phyloP scores from a whole-genome alignment of 2,329 filamentous ascomycete genomes.

The Fusarium tjaetaba region DNA sequence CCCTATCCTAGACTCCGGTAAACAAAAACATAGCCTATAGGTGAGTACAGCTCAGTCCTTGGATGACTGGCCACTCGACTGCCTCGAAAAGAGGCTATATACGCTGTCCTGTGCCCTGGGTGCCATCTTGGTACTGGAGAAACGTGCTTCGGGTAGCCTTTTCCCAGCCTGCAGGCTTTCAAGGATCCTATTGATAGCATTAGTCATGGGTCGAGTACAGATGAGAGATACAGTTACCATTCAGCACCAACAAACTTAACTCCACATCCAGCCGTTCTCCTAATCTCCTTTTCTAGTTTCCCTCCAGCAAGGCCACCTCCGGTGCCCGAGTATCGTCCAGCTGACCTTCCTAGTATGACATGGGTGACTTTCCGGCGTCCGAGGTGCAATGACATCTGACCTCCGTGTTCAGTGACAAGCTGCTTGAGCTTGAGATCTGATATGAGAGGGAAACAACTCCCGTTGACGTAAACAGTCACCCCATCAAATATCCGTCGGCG shows the following conservation, averaged over 20 bases:
- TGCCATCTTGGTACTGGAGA: constrained; percentile 71
- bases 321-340: constrained; percentile 58
- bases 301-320: constrained; percentile 80
- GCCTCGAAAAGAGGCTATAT: constrained; percentile 57
- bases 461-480: constrained; percentile 85
- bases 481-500: constrained; percentile 70
- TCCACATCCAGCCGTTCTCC: constrained; percentile 70
- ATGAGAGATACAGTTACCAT: constrained; percentile 63
- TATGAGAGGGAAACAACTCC: constrained; percentile 81
- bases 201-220: neutral
- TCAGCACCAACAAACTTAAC: constrained; percentile 84
- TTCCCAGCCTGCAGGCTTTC: constrained; percentile 82
- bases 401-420: constrained; percentile 79
- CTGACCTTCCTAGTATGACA: constrained; percentile 78
- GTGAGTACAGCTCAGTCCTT: neutral
- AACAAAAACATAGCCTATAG: neutral
- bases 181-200: constrained; percentile 68
- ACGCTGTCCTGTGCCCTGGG: constrained; percentile 72
- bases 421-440: constrained; percentile 90
- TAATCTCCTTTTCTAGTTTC: constrained; percentile 86
- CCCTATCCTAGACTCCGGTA: neutral
- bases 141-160: constrained; percentile 78
- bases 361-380: constrained; percentile 82
- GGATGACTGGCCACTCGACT: constrained; percentile 7
- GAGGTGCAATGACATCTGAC: constrained; percentile 73